Conservation (phyloP, 192 early-diverging fungal genomes). For the Funneliformis mosseae region DNA sequence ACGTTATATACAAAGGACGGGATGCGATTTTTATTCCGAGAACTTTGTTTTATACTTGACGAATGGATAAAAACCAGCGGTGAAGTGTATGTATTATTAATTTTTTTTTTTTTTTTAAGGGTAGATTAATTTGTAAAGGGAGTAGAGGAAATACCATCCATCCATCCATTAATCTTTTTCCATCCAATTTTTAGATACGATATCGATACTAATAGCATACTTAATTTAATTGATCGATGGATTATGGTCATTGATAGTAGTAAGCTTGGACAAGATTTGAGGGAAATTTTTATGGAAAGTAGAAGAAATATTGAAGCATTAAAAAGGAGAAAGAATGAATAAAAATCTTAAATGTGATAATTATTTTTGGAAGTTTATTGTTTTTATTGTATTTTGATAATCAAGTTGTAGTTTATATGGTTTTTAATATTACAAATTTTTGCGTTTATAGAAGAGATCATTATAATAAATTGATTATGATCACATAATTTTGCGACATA, state of each 20-base stretch:
- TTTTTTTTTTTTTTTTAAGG: too few species aligned
- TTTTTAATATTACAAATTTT: too few species aligned
- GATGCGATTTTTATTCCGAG: neutral
- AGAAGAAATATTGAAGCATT: neutral
- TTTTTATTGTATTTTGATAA: too few species aligned
- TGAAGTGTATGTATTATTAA: neutral
- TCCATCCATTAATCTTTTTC: neutral
- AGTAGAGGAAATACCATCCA: too few species aligned
- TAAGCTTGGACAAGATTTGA: neutral
- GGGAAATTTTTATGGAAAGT: neutral
- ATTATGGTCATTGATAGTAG: neutral
- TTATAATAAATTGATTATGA: too few species aligned
- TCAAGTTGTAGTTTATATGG: too few species aligned
- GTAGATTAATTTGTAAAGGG: too few species aligned
- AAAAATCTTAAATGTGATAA: too few species aligned
- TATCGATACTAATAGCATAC: neutral
- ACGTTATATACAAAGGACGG: neutral
- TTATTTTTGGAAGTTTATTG: too few species aligned
- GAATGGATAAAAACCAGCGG: neutral
- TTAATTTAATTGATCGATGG: neutral
- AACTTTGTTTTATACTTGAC: neutral
- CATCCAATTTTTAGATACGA: slow-evolving; percentile 2
- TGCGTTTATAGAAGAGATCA: too few species aligned
- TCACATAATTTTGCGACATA: too few species aligned
- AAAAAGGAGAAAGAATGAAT: neutral